A percentile compares a stretch with the other conserved stretches of the same genome.
Evolutionary conservation across 2,329 filamentous ascomycete species (phyloP).

Genomic region (Stromatinia cepivora): DNA sequence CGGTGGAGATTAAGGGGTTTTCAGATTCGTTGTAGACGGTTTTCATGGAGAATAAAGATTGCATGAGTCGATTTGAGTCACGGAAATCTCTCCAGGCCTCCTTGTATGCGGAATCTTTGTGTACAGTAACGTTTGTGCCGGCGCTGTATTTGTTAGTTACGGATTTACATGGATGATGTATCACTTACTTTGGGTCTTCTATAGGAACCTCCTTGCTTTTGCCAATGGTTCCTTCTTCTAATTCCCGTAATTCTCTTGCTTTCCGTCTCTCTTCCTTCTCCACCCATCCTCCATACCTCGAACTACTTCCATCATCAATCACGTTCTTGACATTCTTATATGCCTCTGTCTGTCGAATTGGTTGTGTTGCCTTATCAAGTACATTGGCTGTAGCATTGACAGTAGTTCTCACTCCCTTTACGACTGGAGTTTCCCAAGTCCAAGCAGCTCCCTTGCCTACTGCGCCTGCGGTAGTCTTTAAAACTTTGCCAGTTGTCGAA

Average conservation of each 20-base stretch:
- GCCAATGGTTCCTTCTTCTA: conserved; percentile 51
- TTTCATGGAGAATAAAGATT: conserved; percentile 84
- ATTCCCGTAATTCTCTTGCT: conserved; percentile 72
- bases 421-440: conserved; percentile 95
- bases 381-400: conserved; percentile 83
- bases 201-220: conserved; percentile 61
- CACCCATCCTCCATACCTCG: conserved; percentile 92
- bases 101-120: conserved; percentile 97
- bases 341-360: conserved; percentile 89
- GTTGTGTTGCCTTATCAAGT: conserved; percentile 91
- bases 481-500: conserved; percentile 72
- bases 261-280: conserved; percentile 92
- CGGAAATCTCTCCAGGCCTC: conserved; percentile 97
- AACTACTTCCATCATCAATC: conserved; percentile 95
- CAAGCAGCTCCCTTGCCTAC: conserved; percentile 90
- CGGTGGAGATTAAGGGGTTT: conserved; percentile 90
- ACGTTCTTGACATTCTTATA: conserved; percentile 94
- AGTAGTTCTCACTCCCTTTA: conserved; percentile 86
- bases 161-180: conserved; percentile 17
- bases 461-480: conserved; percentile 82
- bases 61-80: conserved; percentile 84
- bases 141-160: conserved; percentile 60
- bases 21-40: conserved; percentile 93
- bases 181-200: conserved; percentile 83
- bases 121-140: conserved; percentile 88